Percentiles rank a stretch among this genome's conserved stretches.
These are phyloP conservation scores for Ascochyta koolunga DNA, from an alignment of 2,329 filamentous ascomycete genomes.

Conservation along the genomic window DNA sequence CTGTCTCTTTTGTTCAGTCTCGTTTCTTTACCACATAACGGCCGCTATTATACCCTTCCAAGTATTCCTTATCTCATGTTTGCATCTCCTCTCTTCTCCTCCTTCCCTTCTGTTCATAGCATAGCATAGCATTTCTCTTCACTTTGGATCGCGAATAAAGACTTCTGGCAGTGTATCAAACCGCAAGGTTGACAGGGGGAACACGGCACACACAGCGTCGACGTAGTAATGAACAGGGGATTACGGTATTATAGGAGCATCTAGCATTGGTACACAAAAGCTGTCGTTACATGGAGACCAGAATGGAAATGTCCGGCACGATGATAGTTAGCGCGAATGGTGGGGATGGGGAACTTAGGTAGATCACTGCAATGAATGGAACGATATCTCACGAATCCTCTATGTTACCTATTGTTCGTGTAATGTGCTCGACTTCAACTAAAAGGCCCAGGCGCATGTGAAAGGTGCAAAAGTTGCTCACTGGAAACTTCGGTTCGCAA, in stretches of 20 bases:
- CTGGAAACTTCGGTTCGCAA: not conserved
- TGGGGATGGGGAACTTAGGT: not conserved
- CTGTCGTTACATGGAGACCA: slow-evolving; percentile 10
- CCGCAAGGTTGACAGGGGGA: slow-evolving; percentile 6
- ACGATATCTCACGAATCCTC: not conserved
- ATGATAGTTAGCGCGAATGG: not conserved
- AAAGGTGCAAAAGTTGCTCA: too few species aligned
- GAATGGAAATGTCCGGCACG: not conserved
- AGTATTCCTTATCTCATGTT: slow-evolving; percentile 18
- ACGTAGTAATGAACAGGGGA: not conserved
- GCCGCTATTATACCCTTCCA: slow-evolving; percentile 40
- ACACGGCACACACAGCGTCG: not conserved
- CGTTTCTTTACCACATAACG: slow-evolving; percentile 24
- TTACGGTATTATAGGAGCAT: slow-evolving; percentile 4
- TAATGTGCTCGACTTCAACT: too few species aligned
- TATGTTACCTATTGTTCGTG: not conserved
- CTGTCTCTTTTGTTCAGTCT: slow-evolving; percentile 17
- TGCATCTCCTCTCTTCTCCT: slow-evolving; percentile 15
- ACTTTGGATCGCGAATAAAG: not conserved
- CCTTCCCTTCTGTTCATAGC: too few species aligned
- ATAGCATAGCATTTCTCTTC: slow-evolving; percentile 3
- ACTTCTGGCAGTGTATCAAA: not conserved
- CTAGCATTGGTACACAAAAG: slow-evolving; percentile 10
- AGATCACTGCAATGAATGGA: not conserved
- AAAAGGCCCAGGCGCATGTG: too few species aligned